Base-by-base conservation (phyloP, 2,329 filamentous ascomycete genomes). In the Ophiostoma ips region DNA sequence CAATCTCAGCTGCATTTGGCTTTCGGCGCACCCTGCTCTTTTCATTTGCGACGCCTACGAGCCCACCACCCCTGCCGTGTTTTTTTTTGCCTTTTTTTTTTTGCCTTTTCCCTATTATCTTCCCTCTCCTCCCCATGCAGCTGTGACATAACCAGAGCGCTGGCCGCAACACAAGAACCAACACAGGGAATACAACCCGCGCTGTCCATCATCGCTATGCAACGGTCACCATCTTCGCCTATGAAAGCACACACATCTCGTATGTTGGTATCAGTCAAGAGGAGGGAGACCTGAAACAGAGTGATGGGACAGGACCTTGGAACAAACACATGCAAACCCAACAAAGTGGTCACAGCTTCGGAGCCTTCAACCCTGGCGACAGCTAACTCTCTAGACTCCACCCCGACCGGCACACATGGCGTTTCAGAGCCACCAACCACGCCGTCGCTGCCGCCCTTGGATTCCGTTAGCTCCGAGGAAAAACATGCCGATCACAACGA, bases 161-260 rank as follows among this genome's bases (percentile, higher is more conserved):
- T 10, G 4, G 30, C 24, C 13, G 16, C 24, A 24, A 19, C 19
- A 21, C 21, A 13, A 43, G 16, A 9, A 43, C 11, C 6, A 16
- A 43, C 15, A 31, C 40, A 43, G 40, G 16, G 40, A 31, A 30
- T n/a, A 21, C 8, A 36, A 13, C n/a, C 24, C 38, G 24, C 47
- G 41, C 48, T 40, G 73, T 63, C n/a, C 65, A 77, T 78, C 72
- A 73, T 75, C 63, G 73, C 75, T 65, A 77, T 78, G 75, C 73
- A 79, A 66, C 73, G 73, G 59, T 78, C 76, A 56, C 68, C 75
- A 55, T 81, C 79, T 57, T 80, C 78, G 64, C 74, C 77, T 59
- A 76, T 77, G 65, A 72, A 72, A 66, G 69, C 72, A 57, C 70
- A 72, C 60, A 68, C 73, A 57, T 73, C 75, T 19, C 35, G 51